Conservation (phyloP, 352 stramenopile species). For the Phytophthora ohioensis region DNA sequence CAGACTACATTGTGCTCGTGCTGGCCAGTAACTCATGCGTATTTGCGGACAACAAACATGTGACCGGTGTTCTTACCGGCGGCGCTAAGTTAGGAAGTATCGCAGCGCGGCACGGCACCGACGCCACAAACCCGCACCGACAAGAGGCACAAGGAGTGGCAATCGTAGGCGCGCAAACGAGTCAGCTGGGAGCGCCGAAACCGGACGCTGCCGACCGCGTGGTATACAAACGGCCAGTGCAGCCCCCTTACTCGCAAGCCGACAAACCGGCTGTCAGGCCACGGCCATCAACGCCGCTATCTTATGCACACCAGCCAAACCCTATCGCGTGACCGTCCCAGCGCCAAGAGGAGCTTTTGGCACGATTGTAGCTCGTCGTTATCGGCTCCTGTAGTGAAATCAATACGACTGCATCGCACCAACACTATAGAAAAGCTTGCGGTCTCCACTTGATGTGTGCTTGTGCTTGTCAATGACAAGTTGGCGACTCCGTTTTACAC, state of each 20-base stretch:
- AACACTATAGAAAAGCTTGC: no score
- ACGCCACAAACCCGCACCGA: slow-evolving; percentile 27
- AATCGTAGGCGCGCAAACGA: slow-evolving; percentile 23
- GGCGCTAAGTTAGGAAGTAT: not conserved
- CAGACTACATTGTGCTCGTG: no score
- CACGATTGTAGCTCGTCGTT: no score
- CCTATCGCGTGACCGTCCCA: not conserved
- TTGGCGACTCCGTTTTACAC: slow-evolving; percentile 12
- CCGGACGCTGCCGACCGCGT: slow-evolving; percentile 8
- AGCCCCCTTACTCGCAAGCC: slow-evolving; percentile 10
- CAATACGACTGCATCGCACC: no score
- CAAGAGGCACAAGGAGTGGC: slow-evolving; percentile 19
- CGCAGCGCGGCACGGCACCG: not conserved
- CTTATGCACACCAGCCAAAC: slow-evolving; percentile 22
- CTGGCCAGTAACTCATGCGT: not conserved
- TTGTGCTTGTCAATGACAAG: not conserved
- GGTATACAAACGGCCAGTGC: slow-evolving; percentile 20
- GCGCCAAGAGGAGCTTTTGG: not conserved
- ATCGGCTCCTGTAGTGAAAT: no score
- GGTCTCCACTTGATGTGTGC: no score
- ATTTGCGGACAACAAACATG: not conserved
- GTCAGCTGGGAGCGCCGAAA: slow-evolving; percentile 37
- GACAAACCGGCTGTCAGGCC: slow-evolving; percentile 32
- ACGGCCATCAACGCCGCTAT: slow-evolving; percentile 20
- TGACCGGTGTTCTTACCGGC: slow-evolving; percentile 4